Percentiles rank a stretch among this genome's conserved stretches.
phyloP scores from a whole-genome alignment of 2,329 filamentous ascomycete genomes.

The Tolypocladium guangdongense region DNA sequence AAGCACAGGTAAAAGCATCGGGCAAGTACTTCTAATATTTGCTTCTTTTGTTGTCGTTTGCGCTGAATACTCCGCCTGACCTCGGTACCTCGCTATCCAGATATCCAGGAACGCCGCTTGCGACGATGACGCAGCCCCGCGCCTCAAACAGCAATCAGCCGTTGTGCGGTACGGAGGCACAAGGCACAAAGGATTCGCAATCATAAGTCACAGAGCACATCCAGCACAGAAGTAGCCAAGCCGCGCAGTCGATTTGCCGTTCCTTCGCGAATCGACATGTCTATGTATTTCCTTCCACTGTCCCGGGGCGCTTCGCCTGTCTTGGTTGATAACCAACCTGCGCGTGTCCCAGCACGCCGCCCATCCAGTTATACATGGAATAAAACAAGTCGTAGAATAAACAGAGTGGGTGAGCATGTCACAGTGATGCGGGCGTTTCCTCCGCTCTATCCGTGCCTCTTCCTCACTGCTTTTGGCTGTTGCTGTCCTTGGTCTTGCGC shows the following conservation, averaged over 20 bases:
- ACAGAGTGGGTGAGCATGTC: background rate
- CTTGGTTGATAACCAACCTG: background rate
- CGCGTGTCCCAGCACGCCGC: background rate
- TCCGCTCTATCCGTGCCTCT: background rate
- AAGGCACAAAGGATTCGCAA: too few species aligned
- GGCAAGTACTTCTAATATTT: fast-evolving
- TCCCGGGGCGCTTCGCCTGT: background rate
- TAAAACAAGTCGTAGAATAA: background rate
- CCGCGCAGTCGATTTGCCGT: background rate
- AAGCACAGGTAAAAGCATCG: too few species aligned
- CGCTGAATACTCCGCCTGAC: background rate
- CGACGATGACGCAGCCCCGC: constrained; percentile 3
- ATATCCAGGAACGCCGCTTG: background rate
- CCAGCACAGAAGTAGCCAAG: background rate
- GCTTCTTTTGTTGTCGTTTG: background rate
- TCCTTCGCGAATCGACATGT: background rate
- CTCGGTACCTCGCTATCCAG: background rate
- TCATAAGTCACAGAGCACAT: background rate
- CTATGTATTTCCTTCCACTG: background rate
- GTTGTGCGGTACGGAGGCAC: too few species aligned
- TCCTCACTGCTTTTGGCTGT: background rate
- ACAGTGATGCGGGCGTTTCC: background rate
- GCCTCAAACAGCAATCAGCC: too few species aligned
- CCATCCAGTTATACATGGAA: background rate
- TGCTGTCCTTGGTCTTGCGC: constrained; percentile 8